A percentile compares a stretch with the other conserved stretches of the same genome.
phyloP scores from a whole-genome alignment of 495 filamentous ascomycete genomes.

The Xylaria palmicola region DNA sequence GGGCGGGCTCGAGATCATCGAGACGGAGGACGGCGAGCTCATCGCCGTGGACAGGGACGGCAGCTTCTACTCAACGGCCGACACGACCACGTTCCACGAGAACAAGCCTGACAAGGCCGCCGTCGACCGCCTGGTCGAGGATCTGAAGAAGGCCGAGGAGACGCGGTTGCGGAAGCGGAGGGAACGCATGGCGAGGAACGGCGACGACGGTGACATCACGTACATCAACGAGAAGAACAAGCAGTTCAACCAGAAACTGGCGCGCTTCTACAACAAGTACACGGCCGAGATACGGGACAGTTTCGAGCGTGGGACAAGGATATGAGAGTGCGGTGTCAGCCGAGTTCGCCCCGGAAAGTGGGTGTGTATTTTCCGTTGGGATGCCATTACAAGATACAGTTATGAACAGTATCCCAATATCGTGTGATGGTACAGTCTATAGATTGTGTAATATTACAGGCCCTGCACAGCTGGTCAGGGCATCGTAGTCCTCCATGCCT shows the following conservation, averaged over 20 bases:
- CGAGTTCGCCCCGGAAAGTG: not conserved
- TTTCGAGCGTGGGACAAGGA: slow-evolving; percentile 94
- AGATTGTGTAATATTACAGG: slow-evolving; percentile 24
- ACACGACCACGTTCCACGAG: slow-evolving; percentile 75
- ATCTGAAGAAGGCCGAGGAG: slow-evolving; percentile 88
- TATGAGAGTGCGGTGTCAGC: slow-evolving; percentile 44
- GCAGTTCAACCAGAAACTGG: slow-evolving; percentile 97
- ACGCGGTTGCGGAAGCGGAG: slow-evolving; percentile 77
- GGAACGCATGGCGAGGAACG: slow-evolving; percentile 71
- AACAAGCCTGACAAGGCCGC: slow-evolving; percentile 86
- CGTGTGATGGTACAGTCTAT: slow-evolving; percentile 32
- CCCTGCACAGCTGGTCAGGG: slow-evolving; percentile 46
- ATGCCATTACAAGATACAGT: slow-evolving; percentile 13
- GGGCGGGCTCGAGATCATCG: slow-evolving; percentile 85
- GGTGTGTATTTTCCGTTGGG: slow-evolving; percentile 9
- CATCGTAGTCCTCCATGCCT: slow-evolving; percentile 80
- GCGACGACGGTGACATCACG: slow-evolving; percentile 82
- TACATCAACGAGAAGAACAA: slow-evolving; percentile 99
- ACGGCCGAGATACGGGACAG: slow-evolving; percentile 95
- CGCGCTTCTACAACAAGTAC: slow-evolving; percentile 97
- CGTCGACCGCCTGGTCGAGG: slow-evolving; percentile 83
- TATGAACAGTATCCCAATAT: slow-evolving; percentile 21
- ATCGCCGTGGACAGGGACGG: slow-evolving; percentile 90
- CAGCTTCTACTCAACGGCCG: slow-evolving; percentile 82
- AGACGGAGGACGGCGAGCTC: slow-evolving; percentile 90